These are phyloP conservation scores for Penicillium sp. DNA, from an alignment of 2,329 filamentous ascomycete genomes.

Conservation along the genomic window DNA sequence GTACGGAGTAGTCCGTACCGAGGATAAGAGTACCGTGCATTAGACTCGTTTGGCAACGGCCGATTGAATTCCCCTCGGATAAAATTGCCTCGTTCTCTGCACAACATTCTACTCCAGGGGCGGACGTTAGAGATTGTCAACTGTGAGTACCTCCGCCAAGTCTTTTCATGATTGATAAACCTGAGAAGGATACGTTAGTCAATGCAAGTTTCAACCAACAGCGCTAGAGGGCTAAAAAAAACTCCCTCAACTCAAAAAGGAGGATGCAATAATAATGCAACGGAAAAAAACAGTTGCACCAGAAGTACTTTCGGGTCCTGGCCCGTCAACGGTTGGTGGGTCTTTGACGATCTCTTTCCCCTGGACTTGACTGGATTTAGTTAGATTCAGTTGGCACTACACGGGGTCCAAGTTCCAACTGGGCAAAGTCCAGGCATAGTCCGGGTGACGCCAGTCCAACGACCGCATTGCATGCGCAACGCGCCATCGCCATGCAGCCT, in stretches of 20 bases:
- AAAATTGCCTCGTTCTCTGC: not conserved
- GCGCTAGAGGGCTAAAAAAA: not conserved
- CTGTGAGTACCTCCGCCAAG: not conserved
- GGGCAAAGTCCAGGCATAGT: not conserved
- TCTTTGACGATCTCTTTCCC: conserved; percentile 18
- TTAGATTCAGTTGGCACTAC: not conserved
- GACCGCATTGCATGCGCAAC: conserved; percentile 10
- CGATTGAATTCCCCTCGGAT: conserved; percentile 12
- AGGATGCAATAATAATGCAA: conserved; percentile 7
- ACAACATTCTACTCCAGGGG: not conserved
- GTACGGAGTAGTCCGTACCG: not conserved
- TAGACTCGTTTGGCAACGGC: conserved; percentile 8
- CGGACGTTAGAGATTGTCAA: not conserved
- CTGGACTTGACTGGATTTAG: conserved; percentile 4
- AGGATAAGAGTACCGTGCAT: not conserved
- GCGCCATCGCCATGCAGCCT: not conserved
- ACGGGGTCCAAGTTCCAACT: too few relatives aligned
- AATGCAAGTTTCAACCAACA: not conserved
- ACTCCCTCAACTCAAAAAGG: not conserved
- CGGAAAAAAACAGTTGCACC: not conserved
- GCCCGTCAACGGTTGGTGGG: conserved; percentile 20
- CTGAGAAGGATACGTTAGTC: not conserved
- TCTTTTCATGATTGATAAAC: not conserved
- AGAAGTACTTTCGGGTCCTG: conserved; percentile 11
- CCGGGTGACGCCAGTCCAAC: not conserved